Conservation (phyloP, 1,284 basidiomycete species). For the Ustilago loliicola region DNA sequence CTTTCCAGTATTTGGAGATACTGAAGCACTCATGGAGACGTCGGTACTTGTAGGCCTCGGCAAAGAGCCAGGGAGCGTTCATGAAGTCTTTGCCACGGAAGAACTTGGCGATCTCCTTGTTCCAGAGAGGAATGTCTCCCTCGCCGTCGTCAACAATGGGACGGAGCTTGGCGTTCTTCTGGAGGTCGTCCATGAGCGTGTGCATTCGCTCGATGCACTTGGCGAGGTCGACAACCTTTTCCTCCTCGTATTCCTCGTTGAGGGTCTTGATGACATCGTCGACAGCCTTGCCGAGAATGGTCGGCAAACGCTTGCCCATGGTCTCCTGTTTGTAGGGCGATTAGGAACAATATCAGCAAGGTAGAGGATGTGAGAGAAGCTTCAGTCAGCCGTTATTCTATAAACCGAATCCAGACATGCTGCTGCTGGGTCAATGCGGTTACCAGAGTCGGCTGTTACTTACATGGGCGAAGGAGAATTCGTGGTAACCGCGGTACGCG, state of each 20-base stretch:
- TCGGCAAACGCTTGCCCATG: slow-evolving; percentile 93
- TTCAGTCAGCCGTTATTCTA: slow-evolving; percentile 11
- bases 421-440: no score
- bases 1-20: slow-evolving; percentile 88
- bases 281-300: slow-evolving; percentile 95
- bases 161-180: slow-evolving; percentile 72
- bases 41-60: slow-evolving; percentile 98
- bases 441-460: no score
- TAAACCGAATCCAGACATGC: no score
- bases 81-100: slow-evolving; percentile 97
- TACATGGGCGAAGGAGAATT: slow-evolving; percentile 90
- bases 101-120: slow-evolving; percentile 79
- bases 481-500: slow-evolving; percentile 86
- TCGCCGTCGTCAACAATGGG: slow-evolving; percentile 93
- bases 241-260: slow-evolving; percentile 82
- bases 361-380: background rate
- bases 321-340: slow-evolving; percentile 54
- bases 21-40: slow-evolving; percentile 95
- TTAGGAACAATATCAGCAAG: background rate
- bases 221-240: slow-evolving; percentile 86
- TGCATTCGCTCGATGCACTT: slow-evolving; percentile 79
- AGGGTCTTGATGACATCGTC: slow-evolving; percentile 91
- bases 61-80: slow-evolving; percentile 77
- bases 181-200: slow-evolving; percentile 71
- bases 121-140: slow-evolving; percentile 95